These are phyloP conservation scores for Mariannaea sp. DNA, from an alignment of 2,329 filamentous ascomycete species.

Conservation along the genomic window DNA sequence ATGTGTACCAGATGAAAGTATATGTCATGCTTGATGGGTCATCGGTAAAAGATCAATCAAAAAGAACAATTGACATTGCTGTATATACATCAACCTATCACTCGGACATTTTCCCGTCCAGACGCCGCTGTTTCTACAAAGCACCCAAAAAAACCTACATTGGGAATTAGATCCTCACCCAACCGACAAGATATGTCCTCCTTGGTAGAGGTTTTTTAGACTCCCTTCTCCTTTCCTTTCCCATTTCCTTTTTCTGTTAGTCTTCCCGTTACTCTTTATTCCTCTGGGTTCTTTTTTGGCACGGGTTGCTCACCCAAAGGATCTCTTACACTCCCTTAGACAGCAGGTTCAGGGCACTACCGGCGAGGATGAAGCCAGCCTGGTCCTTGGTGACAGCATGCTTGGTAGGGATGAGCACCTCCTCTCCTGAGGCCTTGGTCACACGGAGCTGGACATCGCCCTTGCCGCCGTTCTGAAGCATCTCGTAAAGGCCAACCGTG, in stretches of 20 bases:
- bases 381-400: conserved; percentile 91
- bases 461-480: conserved; percentile 76
- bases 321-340: conserved; percentile 58
- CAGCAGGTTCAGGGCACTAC: conserved; percentile 89
- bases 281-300: too few relatives aligned
- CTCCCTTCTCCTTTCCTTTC: background rate
- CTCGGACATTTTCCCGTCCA: conserved; percentile 34
- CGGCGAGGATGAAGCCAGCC: conserved; percentile 88
- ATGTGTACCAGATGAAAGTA: background rate
- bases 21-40: background rate
- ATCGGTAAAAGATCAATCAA: conserved; percentile 8
- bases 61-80: conserved; percentile 33
- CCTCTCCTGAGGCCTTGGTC: conserved; percentile 65
- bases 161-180: conserved; percentile 6
- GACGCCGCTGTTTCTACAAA: conserved; percentile 32
- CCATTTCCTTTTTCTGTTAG: too few relatives aligned
- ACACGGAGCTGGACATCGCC: conserved; percentile 75
- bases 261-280: too few relatives aligned
- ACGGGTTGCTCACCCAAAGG: background rate
- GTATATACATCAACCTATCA: conserved; percentile 37
- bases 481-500: conserved; percentile 83
- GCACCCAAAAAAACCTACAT: conserved; percentile 23
- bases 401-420: conserved; percentile 74
- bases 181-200: background rate
- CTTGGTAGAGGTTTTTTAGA: background rate